Evolutionary conservation across 2,329 filamentous ascomycete species (phyloP).

Genomic region (Xenoacremonium recifei): DNA sequence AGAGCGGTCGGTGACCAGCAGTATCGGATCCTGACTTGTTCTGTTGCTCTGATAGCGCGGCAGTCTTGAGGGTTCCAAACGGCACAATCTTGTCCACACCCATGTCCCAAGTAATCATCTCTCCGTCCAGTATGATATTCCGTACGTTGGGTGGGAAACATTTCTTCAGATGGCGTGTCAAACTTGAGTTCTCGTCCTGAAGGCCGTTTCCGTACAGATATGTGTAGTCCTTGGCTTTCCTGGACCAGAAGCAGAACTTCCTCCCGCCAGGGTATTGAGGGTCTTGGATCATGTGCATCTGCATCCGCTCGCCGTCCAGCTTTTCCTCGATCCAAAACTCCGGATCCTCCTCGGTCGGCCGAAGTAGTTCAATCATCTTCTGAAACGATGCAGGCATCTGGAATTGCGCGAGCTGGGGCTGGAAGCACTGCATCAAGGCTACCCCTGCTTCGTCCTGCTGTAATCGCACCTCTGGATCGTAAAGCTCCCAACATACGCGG

Average conservation of each 20-base stretch:
- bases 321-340: constrained; percentile 99
- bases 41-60: constrained; percentile 75
- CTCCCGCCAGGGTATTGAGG: constrained; percentile 64
- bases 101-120: constrained; percentile 99
- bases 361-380: constrained; percentile 70
- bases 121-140: constrained; percentile 90
- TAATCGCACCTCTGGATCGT: constrained; percentile 69
- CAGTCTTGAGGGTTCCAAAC: constrained; percentile 92
- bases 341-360: constrained; percentile 64
- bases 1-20: constrained; percentile 63
- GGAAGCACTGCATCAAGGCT: constrained; percentile 88
- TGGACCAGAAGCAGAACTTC: constrained; percentile 85
- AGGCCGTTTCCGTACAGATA: constrained; percentile 85
- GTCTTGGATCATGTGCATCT: constrained; percentile 86
- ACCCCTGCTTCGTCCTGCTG: constrained; percentile 75
- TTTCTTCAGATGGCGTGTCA: constrained; percentile 75
- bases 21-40: constrained; percentile 54
- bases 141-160: constrained; percentile 77
- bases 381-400: constrained; percentile 77
- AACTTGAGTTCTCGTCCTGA: constrained; percentile 68
- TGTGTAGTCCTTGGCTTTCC: constrained; percentile 94
- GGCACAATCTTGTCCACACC: constrained; percentile 78
- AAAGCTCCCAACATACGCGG: constrained; percentile 91
- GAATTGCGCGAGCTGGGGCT: constrained; percentile 91
- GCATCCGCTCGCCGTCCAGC: constrained; percentile 94